phyloP scores from a whole-genome alignment of 768 basidiomycete species.

The Suillus cothurnatus region DNA sequence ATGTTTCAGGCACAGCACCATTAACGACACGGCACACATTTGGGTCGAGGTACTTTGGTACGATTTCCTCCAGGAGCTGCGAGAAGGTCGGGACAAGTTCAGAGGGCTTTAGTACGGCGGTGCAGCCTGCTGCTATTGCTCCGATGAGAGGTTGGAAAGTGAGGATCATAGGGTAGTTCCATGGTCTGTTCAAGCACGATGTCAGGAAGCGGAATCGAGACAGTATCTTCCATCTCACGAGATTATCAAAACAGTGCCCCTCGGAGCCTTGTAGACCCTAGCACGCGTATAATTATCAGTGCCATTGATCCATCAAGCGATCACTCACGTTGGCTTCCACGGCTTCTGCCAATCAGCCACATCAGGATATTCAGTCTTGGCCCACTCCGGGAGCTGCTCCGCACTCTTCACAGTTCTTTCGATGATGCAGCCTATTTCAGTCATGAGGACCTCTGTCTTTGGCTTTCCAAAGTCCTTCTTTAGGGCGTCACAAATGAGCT shows the following conservation, averaged over 20 bases:
- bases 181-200: slow-evolving; percentile 45
- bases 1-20: slow-evolving; percentile 43
- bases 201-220: neutral
- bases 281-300: neutral
- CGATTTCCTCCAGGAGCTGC: slow-evolving; percentile 50
- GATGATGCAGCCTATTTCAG: slow-evolving; percentile 50
- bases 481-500: slow-evolving; percentile 48
- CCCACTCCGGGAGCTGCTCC: slow-evolving; percentile 61
- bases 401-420: slow-evolving; percentile 45
- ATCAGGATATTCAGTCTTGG: slow-evolving; percentile 42
- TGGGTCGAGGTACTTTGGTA: slow-evolving; percentile 57
- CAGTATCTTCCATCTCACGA: slow-evolving; percentile 42
- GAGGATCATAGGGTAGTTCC: slow-evolving; percentile 67
- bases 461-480: slow-evolving; percentile 54
- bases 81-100: slow-evolving; percentile 54
- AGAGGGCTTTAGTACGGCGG: slow-evolving; percentile 65
- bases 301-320: neutral
- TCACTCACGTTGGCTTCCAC: slow-evolving; percentile 50
- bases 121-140: slow-evolving; percentile 75
- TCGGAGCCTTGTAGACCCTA: slow-evolving; percentile 53
- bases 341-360: slow-evolving; percentile 43
- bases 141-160: slow-evolving; percentile 61
- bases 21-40: slow-evolving; percentile 56
- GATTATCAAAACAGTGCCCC: slow-evolving; percentile 63
- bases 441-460: slow-evolving; percentile 31